Base-by-base conservation (phyloP, 2,329 filamentous ascomycete species). In the Cladophialophora bantiana region DNA sequence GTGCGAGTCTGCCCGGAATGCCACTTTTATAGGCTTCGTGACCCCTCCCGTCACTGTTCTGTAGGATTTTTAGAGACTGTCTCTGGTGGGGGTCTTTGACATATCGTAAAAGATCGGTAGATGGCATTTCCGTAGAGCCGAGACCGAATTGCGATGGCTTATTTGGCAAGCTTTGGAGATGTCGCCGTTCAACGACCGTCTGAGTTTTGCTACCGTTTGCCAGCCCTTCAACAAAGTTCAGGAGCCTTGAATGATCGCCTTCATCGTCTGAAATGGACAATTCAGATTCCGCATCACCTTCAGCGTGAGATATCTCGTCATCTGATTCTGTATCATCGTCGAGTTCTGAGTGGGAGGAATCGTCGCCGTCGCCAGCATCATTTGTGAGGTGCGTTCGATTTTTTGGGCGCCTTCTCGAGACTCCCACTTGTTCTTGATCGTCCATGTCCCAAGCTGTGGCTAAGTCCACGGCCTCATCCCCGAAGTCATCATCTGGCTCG, bases 11-110 rank as follows among this genome's bases (percentile, higher is more conserved):
- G 62, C 89, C 86, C 32, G 85, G 82, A 40, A 86, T 81, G 15
- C 86, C 85, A 73, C 83, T 67, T 20, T 81, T 78, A 68, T 83
- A 88, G 71, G 82, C 88, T 82, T 78, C 82, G 75, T 57, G 78
- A 76, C 74, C 84, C 67, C 79, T 79, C 71, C 87, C 88, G 55
- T 86, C 82, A 71, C 89, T 87, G 74, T 87, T 89, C 69, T 83
- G 85, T 75, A 94, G 85, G 69, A 91, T 85, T 78, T 94, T 95
- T 58, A 95, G 83, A 0, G 92, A 90, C 74, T 90, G 93, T 76
- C 92, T 93, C 74, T 94, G 86, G 56, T 88, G 84, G 2, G 90
- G 87, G 75, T 96, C 92, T 66, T 88, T 89, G 56, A 93, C 84
- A 12, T 89, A 88, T 31, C 89, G 83, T 56, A 96, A 81, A 10